Conservation (phyloP, 805 yeast genomes). For the Kodamaea fukazawae region DNA sequence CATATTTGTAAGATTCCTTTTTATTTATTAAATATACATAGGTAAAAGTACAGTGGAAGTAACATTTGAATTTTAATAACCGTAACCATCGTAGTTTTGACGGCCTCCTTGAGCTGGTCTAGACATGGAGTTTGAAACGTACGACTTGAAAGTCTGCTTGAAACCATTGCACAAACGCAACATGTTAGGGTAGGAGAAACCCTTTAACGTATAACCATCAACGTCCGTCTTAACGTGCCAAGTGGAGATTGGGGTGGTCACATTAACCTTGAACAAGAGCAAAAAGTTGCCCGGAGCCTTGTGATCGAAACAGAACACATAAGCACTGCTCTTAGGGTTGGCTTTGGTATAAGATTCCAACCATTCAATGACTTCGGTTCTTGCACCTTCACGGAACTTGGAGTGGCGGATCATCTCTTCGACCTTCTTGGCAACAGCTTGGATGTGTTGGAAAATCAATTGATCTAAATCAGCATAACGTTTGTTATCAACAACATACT, state of each 20-base stretch:
- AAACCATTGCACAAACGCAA: slow-evolving; percentile 89
- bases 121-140: slow-evolving; percentile 21
- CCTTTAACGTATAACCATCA: slow-evolving; percentile 77
- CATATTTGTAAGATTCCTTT: neutral
- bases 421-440: slow-evolving; percentile 76
- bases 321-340: slow-evolving; percentile 84
- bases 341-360: slow-evolving; percentile 87
- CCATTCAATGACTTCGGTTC: slow-evolving; percentile 80
- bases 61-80: slow-evolving; percentile 15
- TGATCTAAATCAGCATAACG: slow-evolving; percentile 89
- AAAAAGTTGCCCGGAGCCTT: slow-evolving; percentile 92
- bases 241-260: slow-evolving; percentile 62
- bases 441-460: slow-evolving; percentile 81
- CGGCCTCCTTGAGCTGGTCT: slow-evolving; percentile 13
- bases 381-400: slow-evolving; percentile 79
- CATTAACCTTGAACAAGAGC: slow-evolving; percentile 79
- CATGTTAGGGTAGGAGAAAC: slow-evolving; percentile 86
- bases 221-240: slow-evolving; percentile 94
- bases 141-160: slow-evolving; percentile 58
- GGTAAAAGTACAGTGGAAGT: neutral
- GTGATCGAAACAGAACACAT: slow-evolving; percentile 87
- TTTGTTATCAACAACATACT: slow-evolving; percentile 62
- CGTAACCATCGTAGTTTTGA: slow-evolving; percentile 22
- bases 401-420: slow-evolving; percentile 84
- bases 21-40: slow-evolving; percentile 2